Conservation (phyloP, 2,329 filamentous ascomycete species). For the Periglandula ipomoeae region DNA sequence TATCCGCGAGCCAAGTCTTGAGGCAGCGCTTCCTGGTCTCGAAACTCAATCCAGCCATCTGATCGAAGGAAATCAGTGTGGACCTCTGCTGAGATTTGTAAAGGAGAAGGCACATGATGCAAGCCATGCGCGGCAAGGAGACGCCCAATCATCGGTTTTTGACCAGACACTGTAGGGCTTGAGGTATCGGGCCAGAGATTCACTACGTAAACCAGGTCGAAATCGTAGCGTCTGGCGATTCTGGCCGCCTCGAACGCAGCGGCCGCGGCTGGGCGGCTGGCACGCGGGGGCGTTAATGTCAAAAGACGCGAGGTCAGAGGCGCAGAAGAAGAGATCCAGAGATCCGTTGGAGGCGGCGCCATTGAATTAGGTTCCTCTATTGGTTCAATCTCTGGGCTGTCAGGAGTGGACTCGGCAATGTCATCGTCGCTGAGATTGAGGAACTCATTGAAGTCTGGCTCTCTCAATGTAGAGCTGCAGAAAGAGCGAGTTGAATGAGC, state of each 20-base stretch:
- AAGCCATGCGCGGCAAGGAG: slow-evolving; percentile 47
- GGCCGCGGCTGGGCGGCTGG: slow-evolving; percentile 32
- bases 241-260: slow-evolving; percentile 46
- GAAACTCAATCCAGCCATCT: slow-evolving; percentile 44
- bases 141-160: slow-evolving; percentile 33
- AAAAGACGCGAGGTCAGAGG: slow-evolving; percentile 25
- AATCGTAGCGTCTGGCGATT: slow-evolving; percentile 46
- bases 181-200: slow-evolving; percentile 42
- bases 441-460: slow-evolving; percentile 46
- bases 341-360: slow-evolving; percentile 13
- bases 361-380: background rate
- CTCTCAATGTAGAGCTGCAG: slow-evolving; percentile 31
- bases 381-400: slow-evolving; percentile 10
- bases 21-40: slow-evolving; percentile 29
- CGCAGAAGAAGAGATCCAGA: slow-evolving; percentile 15
- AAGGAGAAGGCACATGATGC: slow-evolving; percentile 39
- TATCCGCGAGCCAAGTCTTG: slow-evolving; percentile 43
- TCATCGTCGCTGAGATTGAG: slow-evolving; percentile 47
- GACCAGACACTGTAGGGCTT: slow-evolving; percentile 7
- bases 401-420: slow-evolving; percentile 37
- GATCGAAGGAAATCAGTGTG: slow-evolving; percentile 40
- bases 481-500: slow-evolving; percentile 20
- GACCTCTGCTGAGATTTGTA: slow-evolving; percentile 40
- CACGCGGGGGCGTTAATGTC: slow-evolving; percentile 35
- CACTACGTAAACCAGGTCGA: slow-evolving; percentile 50